Base-by-base conservation (phyloP, 805 yeast genomes). In the Saccharomycopsis sp. region DNA sequence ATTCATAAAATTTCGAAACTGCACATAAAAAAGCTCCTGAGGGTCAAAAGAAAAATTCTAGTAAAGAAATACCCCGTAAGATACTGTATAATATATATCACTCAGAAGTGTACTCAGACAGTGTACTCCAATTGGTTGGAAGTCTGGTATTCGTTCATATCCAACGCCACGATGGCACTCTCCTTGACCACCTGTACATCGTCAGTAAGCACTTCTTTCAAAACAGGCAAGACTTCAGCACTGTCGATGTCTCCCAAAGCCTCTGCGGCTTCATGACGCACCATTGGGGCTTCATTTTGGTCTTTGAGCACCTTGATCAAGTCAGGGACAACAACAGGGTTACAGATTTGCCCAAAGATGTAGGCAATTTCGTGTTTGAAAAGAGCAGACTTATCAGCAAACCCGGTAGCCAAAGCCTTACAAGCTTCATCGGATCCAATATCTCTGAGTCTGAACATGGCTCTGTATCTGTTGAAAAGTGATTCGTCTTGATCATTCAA, bases 241-340 rank as follows among this genome's bases (percentile, higher is more conserved):
- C 97, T 89, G 24, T 97, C 98, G 70, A 94, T 94, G 29, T 96
- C 82, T 24, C 99, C 99, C 66, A 95, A 79, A 24, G 99, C 99
- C 75, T 94, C 99, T 24, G 98, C 99, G 59, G 98, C 99, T 75
- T 94, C 99, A 70, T 94, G 99, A 75, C 99, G 87, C 37, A 95
- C 99, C 99, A 94, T 94, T 63, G 95, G 96, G 55, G 96, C 98
- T 75, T 94, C 97, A 15, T 73, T 68, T 60, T 78, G 81, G 71
- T 89, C 82, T 65, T 83, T 83, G 65, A 95, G 79, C 2, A 94
- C 90, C 73, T 89, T 84, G 58, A 90, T 79, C 62, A 95, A 80
- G 20, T 92, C 78, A 46, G 97, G 97, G 40, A 94, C 96, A 44
- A 95, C 85, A 41, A 85, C 89, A 24, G 98, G 97, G 72, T 89